Evolutionary conservation across 208 protist genomes (phyloP).

Genomic region (Acanthamoeba healyi): DNA sequence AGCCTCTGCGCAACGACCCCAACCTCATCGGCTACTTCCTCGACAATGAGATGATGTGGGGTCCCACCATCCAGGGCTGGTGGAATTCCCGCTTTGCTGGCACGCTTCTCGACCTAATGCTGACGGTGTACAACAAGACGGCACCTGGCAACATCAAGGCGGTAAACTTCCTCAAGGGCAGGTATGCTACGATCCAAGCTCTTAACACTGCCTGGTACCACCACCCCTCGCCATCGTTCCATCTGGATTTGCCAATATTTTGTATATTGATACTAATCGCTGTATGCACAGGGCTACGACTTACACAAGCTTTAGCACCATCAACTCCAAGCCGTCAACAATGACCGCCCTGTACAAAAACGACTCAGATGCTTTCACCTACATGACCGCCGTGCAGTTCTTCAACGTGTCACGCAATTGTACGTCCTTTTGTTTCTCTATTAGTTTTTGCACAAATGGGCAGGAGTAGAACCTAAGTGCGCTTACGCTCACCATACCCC

Average conservation of each 20-base stretch:
- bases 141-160: background rate
- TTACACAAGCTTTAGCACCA: background rate
- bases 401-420: slow-evolving; percentile 7
- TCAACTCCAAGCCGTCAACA: background rate
- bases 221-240: background rate
- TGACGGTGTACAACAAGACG: background rate
- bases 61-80: too few species aligned
- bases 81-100: too few species aligned
- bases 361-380: background rate
- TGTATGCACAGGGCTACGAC: background rate
- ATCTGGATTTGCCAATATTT: background rate
- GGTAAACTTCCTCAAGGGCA: slow-evolving; percentile 8
- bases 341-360: background rate
- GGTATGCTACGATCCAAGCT: slow-evolving; percentile 6
- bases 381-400: slow-evolving; percentile 9
- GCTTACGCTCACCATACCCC: too few species aligned
- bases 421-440: background rate
- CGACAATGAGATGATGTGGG: background rate
- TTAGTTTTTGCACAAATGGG: background rate
- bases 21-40: slow-evolving; percentile 6
- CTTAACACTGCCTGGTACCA: slow-evolving; percentile 27
- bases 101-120: slow-evolving; percentile 7
- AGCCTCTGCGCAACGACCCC: background rate
- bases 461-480: too few species aligned
- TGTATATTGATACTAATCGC: too few species aligned